Conservation (phyloP, 345 rosid genomes). For the Punica granatum region DNA sequence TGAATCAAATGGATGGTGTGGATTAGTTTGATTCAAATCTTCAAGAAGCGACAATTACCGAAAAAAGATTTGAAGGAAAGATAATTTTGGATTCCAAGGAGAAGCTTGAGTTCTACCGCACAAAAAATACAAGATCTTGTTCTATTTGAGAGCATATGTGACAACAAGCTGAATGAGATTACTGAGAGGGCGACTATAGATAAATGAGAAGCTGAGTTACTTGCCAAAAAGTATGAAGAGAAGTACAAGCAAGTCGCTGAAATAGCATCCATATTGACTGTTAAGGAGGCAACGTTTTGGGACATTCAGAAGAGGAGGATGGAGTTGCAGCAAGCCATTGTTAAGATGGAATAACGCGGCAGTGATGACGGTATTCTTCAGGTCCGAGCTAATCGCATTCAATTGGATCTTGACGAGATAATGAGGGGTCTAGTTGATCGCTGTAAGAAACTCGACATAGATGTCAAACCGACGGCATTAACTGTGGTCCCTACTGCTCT, state of each 20-base stretch:
- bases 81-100: slow-evolving; percentile 75
- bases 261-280: slow-evolving; percentile 82
- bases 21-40: slow-evolving; percentile 30
- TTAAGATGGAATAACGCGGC: slow-evolving; percentile 87
- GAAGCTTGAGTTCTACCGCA: slow-evolving; percentile 85
- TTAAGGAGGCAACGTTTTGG: slow-evolving; percentile 90
- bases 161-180: slow-evolving; percentile 87
- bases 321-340: slow-evolving; percentile 82
- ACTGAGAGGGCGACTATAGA: slow-evolving; percentile 86
- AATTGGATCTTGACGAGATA: slow-evolving; percentile 90
- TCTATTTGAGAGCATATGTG: slow-evolving; percentile 90
- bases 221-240: slow-evolving; percentile 93
- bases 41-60: slow-evolving; percentile 40
- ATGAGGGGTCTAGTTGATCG: slow-evolving; percentile 68
- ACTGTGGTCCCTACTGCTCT: slow-evolving; percentile 87
- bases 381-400: slow-evolving; percentile 96
- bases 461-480: slow-evolving; percentile 60
- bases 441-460: slow-evolving; percentile 79
- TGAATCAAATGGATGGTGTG: slow-evolving; percentile 35
- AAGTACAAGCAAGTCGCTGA: slow-evolving; percentile 96
- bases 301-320: slow-evolving; percentile 80
- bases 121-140: slow-evolving; percentile 96
- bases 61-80: slow-evolving; percentile 54
- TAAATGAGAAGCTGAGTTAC: slow-evolving; percentile 84
- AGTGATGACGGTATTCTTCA: slow-evolving; percentile 93